Percentiles rank a stretch among this genome's conserved stretches.
These are phyloP conservation scores for Penicillium sclerotigenum DNA, from an alignment of 2,329 filamentous ascomycete genomes.

Conservation along the genomic window DNA sequence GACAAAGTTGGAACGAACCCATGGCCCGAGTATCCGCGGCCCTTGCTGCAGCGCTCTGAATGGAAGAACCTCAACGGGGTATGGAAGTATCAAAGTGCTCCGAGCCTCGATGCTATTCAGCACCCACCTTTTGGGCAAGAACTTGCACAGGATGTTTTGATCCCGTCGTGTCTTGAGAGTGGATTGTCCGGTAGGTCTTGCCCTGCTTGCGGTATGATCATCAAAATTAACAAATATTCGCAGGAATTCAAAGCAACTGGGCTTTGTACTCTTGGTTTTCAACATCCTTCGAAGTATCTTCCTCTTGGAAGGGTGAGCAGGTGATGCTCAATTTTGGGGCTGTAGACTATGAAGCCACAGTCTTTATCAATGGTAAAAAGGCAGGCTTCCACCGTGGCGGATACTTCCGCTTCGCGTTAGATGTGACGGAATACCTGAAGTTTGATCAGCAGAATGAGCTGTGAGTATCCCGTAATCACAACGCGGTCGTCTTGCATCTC, in stretches of 20 bases:
- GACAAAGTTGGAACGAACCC: conserved; percentile 47
- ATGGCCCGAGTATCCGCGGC: conserved; percentile 51
- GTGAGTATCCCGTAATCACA: conserved; percentile 34
- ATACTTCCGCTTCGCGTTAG: conserved; percentile 60
- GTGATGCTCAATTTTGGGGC: conserved; percentile 51
- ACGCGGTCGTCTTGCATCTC: neutral
- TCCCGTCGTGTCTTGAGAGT: conserved; percentile 56
- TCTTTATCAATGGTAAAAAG: conserved; percentile 57
- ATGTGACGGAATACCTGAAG: conserved; percentile 51
- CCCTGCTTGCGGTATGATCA: neutral
- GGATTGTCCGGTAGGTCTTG: conserved; percentile 46
- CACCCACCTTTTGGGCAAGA: conserved; percentile 46
- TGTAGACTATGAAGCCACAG: conserved; percentile 52
- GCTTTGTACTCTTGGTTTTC: conserved; percentile 48
- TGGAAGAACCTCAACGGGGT: conserved; percentile 52
- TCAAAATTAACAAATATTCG: neutral
- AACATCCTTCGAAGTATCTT: conserved; percentile 49
- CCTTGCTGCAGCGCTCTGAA: conserved; percentile 45
- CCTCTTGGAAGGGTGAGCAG: conserved; percentile 42
- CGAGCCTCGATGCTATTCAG: conserved; percentile 37
- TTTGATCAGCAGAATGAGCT: conserved; percentile 52
- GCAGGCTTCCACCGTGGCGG: conserved; percentile 58
- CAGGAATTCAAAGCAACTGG: conserved; percentile 39
- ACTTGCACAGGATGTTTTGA: conserved; percentile 46
- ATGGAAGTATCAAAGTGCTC: conserved; percentile 47